These are phyloP conservation scores for Petunia axillaris DNA, from an alignment of 257 asterid genomes.

Conservation along the genomic window DNA sequence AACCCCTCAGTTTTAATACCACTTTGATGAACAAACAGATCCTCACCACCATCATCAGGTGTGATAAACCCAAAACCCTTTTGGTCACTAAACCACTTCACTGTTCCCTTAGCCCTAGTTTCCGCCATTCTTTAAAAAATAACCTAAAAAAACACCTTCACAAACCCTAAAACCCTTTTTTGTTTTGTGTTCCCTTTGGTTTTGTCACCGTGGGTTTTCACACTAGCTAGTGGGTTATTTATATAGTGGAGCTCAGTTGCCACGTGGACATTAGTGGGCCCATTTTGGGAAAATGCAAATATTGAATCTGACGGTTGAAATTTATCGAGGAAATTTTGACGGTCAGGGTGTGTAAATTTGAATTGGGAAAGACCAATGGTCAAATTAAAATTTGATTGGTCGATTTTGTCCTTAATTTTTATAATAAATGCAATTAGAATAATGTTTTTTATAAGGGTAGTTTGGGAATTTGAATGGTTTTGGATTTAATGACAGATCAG, in stretches of 20 bases:
- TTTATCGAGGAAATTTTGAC: constrained; percentile 2
- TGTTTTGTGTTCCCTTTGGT: not conserved
- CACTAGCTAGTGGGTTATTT: not conserved
- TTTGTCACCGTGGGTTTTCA: not conserved
- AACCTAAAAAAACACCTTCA: constrained; percentile 22
- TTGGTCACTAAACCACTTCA: constrained; percentile 85
- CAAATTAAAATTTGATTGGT: too few species aligned
- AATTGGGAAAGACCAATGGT: too few species aligned
- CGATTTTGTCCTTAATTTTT: too few species aligned
- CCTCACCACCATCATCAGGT: constrained; percentile 80
- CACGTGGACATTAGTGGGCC: constrained; percentile 26
- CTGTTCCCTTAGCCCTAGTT: constrained; percentile 55
- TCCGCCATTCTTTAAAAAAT: constrained; percentile 33
- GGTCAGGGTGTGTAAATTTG: constrained; percentile 2
- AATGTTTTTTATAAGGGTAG: too few species aligned
- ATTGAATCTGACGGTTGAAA: too few species aligned
- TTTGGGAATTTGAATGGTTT: too few species aligned
- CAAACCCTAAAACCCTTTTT: not conserved
- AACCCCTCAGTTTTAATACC: constrained; percentile 74
- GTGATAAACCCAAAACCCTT: constrained; percentile 89
- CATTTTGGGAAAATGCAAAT: too few species aligned
- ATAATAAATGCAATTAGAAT: too few species aligned
- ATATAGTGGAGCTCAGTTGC: constrained; percentile 22
- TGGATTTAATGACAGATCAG: too few species aligned
- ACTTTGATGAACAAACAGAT: constrained; percentile 82